Percentiles rank a stretch among this genome's conserved stretches.
phyloP scores from a whole-genome alignment of 1,139 yeast genomes.

The Protomyces gravidus region DNA sequence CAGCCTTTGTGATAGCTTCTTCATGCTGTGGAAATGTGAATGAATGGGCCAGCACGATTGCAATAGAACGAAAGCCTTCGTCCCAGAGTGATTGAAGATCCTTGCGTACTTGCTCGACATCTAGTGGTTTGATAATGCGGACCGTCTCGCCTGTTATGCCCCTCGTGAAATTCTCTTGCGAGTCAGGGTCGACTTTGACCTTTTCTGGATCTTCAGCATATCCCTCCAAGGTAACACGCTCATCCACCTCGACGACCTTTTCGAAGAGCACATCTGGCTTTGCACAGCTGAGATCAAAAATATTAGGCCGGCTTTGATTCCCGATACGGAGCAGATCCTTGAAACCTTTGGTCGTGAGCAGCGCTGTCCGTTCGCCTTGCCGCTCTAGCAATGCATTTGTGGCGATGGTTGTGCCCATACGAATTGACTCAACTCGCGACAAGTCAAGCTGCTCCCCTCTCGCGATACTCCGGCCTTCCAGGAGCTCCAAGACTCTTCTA shows the following conservation, averaged over 20 bases:
- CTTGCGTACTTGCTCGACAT: slow-evolving; percentile 44
- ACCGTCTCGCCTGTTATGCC: slow-evolving; percentile 66
- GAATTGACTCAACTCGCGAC: slow-evolving; percentile 51
- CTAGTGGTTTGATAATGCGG: slow-evolving; percentile 51
- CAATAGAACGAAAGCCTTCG: slow-evolving; percentile 60
- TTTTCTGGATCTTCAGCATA: slow-evolving; percentile 49
- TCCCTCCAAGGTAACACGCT: slow-evolving; percentile 66
- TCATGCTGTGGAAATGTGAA: slow-evolving; percentile 66
- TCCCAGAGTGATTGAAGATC: slow-evolving; percentile 47
- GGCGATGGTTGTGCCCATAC: slow-evolving; percentile 81
- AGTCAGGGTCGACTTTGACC: slow-evolving; percentile 36
- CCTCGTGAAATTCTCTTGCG: slow-evolving; percentile 42
- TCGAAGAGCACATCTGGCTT: slow-evolving; percentile 61
- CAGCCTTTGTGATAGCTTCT: slow-evolving; percentile 53
- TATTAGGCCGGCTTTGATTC: slow-evolving; percentile 66
- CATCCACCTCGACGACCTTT: slow-evolving; percentile 62
- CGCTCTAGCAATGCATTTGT: slow-evolving; percentile 69
- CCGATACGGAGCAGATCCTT: slow-evolving; percentile 63
- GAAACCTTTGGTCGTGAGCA: slow-evolving; percentile 63
- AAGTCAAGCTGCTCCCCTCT: slow-evolving; percentile 48
- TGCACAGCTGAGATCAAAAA: slow-evolving; percentile 58
- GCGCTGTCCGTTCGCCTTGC: slow-evolving; percentile 61
- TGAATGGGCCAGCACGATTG: slow-evolving; percentile 65
- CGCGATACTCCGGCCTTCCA: slow-evolving; percentile 44
- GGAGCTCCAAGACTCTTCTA: slow-evolving; percentile 63